Conservation (phyloP, 2,329 filamentous ascomycete genomes). For the Xylariaceae sp. region DNA sequence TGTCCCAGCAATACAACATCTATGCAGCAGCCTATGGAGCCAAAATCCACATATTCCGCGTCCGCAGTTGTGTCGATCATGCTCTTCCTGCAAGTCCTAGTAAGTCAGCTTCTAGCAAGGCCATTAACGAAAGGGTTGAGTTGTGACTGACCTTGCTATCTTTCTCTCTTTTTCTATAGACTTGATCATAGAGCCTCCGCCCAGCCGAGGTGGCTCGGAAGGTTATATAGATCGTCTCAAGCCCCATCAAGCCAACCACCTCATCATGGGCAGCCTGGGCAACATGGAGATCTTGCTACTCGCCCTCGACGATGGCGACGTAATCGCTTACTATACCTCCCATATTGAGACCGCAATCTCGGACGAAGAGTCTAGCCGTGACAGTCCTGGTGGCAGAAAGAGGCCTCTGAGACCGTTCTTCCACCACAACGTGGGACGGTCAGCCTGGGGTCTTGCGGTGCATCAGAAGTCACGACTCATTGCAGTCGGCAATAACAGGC, state of each 20-base stretch:
- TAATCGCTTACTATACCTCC: conserved; percentile 63
- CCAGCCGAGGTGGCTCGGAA: conserved; percentile 35
- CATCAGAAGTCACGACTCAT: conserved; percentile 78
- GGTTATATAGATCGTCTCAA: conserved; percentile 49
- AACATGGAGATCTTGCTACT: conserved; percentile 63
- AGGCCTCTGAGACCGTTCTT: conserved; percentile 51
- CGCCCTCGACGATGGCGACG: conserved; percentile 69
- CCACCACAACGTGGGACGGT: conserved; percentile 66
- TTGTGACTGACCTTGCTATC: neutral
- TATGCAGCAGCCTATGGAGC: conserved; percentile 57
- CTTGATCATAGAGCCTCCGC: conserved; percentile 44
- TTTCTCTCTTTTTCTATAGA: conserved; percentile 25
- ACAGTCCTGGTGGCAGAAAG: conserved; percentile 14
- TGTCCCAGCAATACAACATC: conserved; percentile 56
- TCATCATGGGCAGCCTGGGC: conserved; percentile 65
- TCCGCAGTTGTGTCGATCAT: conserved; percentile 42
- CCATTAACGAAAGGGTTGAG: neutral
- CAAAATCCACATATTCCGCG: conserved; percentile 53
- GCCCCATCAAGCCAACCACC: conserved; percentile 63
- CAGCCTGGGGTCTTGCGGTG: conserved; percentile 85
- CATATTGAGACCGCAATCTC: conserved; percentile 36
- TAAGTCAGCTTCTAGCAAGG: conserved; percentile 1
- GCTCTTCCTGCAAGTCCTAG: conserved; percentile 42
- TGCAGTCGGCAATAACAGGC: conserved; percentile 74
- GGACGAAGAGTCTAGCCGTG: conserved; percentile 26